Conservation (phyloP, 2,329 filamentous ascomycete genomes). For the Hymenoscyphus linearis region DNA sequence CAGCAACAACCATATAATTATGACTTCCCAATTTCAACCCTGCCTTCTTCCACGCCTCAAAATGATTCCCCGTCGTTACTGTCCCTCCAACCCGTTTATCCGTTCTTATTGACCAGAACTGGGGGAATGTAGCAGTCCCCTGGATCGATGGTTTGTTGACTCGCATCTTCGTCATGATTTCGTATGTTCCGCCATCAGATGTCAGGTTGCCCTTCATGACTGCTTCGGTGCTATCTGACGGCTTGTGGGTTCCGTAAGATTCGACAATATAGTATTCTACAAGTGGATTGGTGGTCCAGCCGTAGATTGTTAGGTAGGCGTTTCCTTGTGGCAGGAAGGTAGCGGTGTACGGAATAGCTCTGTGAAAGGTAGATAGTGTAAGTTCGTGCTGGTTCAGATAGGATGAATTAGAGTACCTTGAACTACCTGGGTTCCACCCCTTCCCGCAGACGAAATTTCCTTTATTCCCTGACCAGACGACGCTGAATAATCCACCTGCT, state of each 20-base stretch:
- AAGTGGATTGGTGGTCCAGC: constrained; percentile 39
- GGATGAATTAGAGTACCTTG: constrained; percentile 11
- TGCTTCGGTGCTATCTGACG: constrained; percentile 37
- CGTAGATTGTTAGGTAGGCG: constrained; percentile 50
- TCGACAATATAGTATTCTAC: constrained; percentile 49
- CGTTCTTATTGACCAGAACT: constrained; percentile 48
- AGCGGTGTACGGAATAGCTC: constrained; percentile 39
- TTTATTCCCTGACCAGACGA: constrained; percentile 42
- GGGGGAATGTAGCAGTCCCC: constrained; percentile 46
- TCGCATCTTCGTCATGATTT: constrained; percentile 36
- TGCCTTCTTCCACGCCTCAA: constrained; percentile 46
- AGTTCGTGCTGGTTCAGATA: background rate
- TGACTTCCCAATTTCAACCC: constrained; percentile 42
- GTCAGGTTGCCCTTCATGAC: constrained; percentile 45
- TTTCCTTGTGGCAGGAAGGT: constrained; percentile 37
- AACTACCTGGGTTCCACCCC: constrained; percentile 41
- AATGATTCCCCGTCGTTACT: constrained; percentile 45
- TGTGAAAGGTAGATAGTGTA: constrained; percentile 13
- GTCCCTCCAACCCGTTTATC: constrained; percentile 45
- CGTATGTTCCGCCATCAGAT: constrained; percentile 47
- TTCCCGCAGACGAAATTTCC: constrained; percentile 46
- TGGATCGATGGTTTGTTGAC: constrained; percentile 39
- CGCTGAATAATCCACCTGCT: constrained; percentile 43
- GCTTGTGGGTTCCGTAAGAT: constrained; percentile 45
- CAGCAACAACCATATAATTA: constrained; percentile 50